These are phyloP conservation scores for Mortierella hygrophila DNA, from an alignment of 192 early-diverging fungal genomes.

Conservation along the genomic window DNA sequence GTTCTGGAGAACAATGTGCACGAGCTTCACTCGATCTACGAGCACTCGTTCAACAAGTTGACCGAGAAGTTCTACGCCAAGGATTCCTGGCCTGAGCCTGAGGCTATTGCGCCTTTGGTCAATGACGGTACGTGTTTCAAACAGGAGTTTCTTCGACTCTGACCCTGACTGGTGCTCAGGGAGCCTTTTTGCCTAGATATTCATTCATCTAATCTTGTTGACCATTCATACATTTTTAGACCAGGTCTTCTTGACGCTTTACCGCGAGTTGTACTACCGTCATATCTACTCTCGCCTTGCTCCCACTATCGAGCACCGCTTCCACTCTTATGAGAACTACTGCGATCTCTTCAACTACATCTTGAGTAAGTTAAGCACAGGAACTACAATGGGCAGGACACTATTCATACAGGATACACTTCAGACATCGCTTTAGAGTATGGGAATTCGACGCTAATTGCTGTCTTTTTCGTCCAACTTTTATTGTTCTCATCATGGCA, in stretches of 20 bases:
- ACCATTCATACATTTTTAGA: conserved; percentile 55
- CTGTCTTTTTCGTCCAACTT: background rate
- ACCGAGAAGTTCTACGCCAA: conserved; percentile 95
- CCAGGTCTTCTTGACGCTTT: conserved; percentile 91
- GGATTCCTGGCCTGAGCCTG: conserved; percentile 92
- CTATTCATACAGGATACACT: no score
- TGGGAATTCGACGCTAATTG: background rate
- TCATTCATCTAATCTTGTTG: no score
- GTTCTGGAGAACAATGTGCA: conserved; percentile 84
- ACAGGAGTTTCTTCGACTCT: no score
- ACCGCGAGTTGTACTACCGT: conserved; percentile 97
- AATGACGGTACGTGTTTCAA: conserved; percentile 74
- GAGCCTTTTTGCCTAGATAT: no score
- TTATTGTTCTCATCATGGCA: background rate
- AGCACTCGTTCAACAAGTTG: conserved; percentile 89
- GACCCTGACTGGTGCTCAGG: no score
- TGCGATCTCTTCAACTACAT: conserved; percentile 98
- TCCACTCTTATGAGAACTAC: conserved; percentile 96
- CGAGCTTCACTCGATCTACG: conserved; percentile 91
- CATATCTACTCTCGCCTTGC: conserved; percentile 95
- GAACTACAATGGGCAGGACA: no score
- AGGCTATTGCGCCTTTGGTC: conserved; percentile 83
- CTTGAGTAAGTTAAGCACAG: conserved; percentile 71
- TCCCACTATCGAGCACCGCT: conserved; percentile 90
- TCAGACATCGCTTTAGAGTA: no score